A percentile compares a stretch with the other conserved stretches of the same genome.
These are phyloP conservation scores for Lipomyces yamanashiensis DNA, from an alignment of 805 yeast species.

Conservation along the genomic window DNA sequence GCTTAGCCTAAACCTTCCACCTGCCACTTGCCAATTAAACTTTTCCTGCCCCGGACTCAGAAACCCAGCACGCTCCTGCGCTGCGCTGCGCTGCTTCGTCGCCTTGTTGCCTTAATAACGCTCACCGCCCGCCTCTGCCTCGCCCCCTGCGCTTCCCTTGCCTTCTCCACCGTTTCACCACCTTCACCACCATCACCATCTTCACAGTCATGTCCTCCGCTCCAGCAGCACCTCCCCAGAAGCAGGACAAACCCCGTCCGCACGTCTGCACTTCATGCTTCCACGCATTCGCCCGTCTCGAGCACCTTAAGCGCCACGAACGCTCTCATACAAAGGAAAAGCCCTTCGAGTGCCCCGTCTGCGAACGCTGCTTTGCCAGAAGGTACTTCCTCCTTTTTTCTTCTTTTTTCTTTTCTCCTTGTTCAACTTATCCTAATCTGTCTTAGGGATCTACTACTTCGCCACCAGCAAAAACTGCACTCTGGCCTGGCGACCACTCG, in stretches of 20 bases:
- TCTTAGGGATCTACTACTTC: constrained; percentile 54
- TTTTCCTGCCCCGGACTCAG: neutral
- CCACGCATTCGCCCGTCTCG: constrained; percentile 81
- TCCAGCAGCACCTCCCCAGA: constrained; percentile 39
- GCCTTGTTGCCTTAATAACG: neutral
- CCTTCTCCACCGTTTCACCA: neutral
- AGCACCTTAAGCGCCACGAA: constrained; percentile 58
- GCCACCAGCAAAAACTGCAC: constrained; percentile 95
- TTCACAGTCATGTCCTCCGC: neutral
- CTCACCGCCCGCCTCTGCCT: neutral
- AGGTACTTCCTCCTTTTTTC: constrained; percentile 45
- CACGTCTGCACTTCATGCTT: constrained; percentile 89
- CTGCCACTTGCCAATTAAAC: neutral
- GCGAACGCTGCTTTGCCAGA: constrained; percentile 57
- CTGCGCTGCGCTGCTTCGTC: neutral
- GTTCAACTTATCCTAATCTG: neutral
- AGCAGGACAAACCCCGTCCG: constrained; percentile 93
- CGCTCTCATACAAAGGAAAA: constrained; percentile 79
- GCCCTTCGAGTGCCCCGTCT: constrained; percentile 55
- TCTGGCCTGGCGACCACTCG: constrained; percentile 26
- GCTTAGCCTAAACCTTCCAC: too few species aligned
- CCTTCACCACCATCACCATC: constrained; percentile 1
- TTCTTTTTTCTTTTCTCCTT: constrained; percentile 62
- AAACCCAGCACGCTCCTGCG: neutral
- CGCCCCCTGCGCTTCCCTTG: constrained; percentile 2